These are phyloP conservation scores for Aspergillus homomorphus DNA, from an alignment of 495 filamentous ascomycete genomes.

Conservation along the genomic window DNA sequence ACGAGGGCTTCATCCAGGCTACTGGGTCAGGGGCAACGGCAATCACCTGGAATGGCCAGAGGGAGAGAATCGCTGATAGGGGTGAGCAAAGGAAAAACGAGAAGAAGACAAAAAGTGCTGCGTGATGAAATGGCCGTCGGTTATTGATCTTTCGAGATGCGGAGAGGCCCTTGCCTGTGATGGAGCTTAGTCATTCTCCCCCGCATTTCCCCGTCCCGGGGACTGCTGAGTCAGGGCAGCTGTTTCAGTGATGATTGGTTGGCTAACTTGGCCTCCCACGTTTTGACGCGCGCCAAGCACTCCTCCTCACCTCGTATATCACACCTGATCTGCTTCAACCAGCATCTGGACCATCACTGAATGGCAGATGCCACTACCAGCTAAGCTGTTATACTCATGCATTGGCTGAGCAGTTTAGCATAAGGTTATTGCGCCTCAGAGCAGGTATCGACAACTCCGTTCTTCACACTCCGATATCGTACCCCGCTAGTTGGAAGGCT, in stretches of 20 bases:
- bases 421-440: background rate
- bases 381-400: no score
- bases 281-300: background rate
- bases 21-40: background rate
- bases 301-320: background rate
- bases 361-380: no score
- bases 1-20: background rate
- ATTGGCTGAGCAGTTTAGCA: background rate
- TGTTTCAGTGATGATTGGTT: no score
- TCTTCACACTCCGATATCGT: background rate
- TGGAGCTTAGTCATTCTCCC: background rate
- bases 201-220: conserved; percentile 1
- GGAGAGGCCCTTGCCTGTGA: background rate
- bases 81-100: background rate
- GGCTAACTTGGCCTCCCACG: no score
- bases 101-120: background rate
- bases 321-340: background rate
- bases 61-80: background rate
- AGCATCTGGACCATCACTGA: no score
- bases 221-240: no score
- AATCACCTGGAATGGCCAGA: no score
- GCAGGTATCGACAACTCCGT: background rate
- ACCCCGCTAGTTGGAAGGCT: background rate
- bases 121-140: conserved; percentile 2
- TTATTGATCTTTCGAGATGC: background rate